These are phyloP conservation scores for Claviceps digitariae DNA, from an alignment of 2,329 filamentous ascomycete species.

Conservation along the genomic window DNA sequence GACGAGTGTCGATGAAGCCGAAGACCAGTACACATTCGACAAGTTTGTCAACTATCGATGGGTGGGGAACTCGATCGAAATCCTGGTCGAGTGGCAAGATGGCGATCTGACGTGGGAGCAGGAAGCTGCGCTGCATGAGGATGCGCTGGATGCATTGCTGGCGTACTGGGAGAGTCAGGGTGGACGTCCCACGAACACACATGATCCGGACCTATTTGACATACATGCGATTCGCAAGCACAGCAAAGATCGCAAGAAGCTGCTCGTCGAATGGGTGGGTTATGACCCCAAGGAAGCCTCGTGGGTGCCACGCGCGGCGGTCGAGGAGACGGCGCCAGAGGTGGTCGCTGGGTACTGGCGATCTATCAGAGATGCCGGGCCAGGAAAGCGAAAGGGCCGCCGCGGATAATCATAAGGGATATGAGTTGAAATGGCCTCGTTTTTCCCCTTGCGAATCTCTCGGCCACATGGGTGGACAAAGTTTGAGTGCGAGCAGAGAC, in stretches of 20 bases:
- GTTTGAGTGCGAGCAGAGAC: not conserved
- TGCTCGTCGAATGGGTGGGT: constrained; percentile 24
- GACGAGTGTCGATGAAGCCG: not conserved
- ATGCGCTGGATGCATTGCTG: constrained; percentile 18
- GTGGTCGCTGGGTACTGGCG: constrained; percentile 17
- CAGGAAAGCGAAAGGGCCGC: not conserved
- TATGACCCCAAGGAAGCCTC: constrained; percentile 15
- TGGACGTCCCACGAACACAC: constrained; percentile 20
- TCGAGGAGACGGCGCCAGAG: constrained; percentile 15
- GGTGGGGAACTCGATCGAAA: constrained; percentile 15
- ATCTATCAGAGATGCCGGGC: not conserved
- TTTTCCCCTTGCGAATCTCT: not conserved
- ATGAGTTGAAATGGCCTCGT: not conserved
- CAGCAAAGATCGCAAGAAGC: constrained; percentile 12
- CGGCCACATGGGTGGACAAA: not conserved
- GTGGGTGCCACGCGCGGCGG: constrained; percentile 15
- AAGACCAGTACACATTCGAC: constrained; percentile 10
- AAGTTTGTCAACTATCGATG: constrained; percentile 17
- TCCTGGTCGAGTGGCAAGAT: constrained; percentile 19
- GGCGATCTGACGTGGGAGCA: constrained; percentile 21
- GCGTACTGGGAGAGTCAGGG: constrained; percentile 18
- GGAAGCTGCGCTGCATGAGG: constrained; percentile 20
- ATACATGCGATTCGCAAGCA: constrained; percentile 21
- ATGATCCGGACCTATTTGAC: constrained; percentile 17
- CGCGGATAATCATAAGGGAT: not conserved